Conservation (phyloP, 257 asterid genomes). For the Petunia axillaris region DNA sequence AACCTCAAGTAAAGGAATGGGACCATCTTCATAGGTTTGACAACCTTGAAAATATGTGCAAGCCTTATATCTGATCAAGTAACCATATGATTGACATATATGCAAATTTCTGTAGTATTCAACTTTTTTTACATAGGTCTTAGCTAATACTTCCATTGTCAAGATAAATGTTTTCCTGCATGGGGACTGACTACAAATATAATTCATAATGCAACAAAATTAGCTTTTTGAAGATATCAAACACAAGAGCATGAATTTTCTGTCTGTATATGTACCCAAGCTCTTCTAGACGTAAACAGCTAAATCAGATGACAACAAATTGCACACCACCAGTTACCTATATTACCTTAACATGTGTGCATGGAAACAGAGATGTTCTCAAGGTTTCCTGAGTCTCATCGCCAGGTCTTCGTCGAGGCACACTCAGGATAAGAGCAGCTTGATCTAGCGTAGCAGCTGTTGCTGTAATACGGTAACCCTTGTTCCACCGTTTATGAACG, state of each 20-base stretch:
- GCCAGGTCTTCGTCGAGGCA: slow-evolving; percentile 41
- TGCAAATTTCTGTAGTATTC: too few relatives aligned
- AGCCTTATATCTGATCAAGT: too few relatives aligned
- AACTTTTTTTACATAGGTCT: too few relatives aligned
- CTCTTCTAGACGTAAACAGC: slow-evolving; percentile 15
- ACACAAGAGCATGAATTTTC: background rate
- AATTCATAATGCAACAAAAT: background rate
- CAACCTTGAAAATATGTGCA: too few relatives aligned
- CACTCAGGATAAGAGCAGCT: slow-evolving; percentile 53
- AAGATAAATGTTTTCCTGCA: background rate
- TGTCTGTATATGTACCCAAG: background rate
- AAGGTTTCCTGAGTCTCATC: slow-evolving; percentile 57
- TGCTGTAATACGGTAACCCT: slow-evolving; percentile 48
- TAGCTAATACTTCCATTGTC: too few relatives aligned
- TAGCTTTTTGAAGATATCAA: background rate
- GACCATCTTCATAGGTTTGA: too few relatives aligned
- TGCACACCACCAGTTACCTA: background rate
- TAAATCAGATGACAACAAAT: background rate
- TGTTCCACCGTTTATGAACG: slow-evolving; percentile 50
- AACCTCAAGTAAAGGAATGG: too few relatives aligned
- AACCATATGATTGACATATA: too few relatives aligned
- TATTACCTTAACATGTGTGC: slow-evolving; percentile 45
- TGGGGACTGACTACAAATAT: background rate
- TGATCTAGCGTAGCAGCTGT: slow-evolving; percentile 54
- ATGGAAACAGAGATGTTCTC: slow-evolving; percentile 49